Percentiles rank a stretch among this genome's conserved stretches.
phyloP scores from a whole-genome alignment of 78 protist species.

The Thecamonas trahens region DNA sequence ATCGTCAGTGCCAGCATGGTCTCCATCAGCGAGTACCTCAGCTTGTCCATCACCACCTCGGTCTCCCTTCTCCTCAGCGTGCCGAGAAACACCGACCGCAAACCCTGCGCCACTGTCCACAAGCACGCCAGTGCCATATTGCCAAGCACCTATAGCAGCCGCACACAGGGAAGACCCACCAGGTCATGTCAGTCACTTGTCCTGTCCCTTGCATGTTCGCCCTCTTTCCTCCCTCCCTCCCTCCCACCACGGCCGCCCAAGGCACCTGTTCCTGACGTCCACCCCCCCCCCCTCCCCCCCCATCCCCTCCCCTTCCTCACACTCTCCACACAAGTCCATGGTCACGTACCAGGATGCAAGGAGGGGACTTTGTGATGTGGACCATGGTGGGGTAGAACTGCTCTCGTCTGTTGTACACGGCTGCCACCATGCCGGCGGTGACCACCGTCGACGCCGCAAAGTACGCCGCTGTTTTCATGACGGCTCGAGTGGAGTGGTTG shows the following conservation, averaged over 20 bases:
- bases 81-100: conserved; percentile 31
- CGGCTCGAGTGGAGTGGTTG: too few species aligned
- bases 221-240: too few species aligned
- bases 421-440: conserved; percentile 12
- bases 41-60: conserved; percentile 51
- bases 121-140: conserved; percentile 32
- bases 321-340: neutral
- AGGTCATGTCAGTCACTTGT: too few species aligned
- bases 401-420: conserved; percentile 15
- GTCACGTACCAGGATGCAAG: conserved; percentile 6
- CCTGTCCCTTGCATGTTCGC: too few species aligned
- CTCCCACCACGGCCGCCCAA: too few species aligned
- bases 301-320: too few species aligned
- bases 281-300: too few species aligned
- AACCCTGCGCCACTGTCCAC: conserved; percentile 18
- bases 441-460: conserved; percentile 20
- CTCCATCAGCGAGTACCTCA: conserved; percentile 77
- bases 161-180: too few species aligned
- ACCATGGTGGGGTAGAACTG: conserved; percentile 64
- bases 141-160: too few species aligned
- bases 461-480: too few species aligned
- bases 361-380: conserved; percentile 28
- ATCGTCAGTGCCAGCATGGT: conserved; percentile 82
- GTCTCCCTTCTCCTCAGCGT: conserved; percentile 42
- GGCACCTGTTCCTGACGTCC: too few species aligned